These are phyloP conservation scores for Aspergillus texensis DNA, from an alignment of 2,329 filamentous ascomycete species.

Conservation along the genomic window DNA sequence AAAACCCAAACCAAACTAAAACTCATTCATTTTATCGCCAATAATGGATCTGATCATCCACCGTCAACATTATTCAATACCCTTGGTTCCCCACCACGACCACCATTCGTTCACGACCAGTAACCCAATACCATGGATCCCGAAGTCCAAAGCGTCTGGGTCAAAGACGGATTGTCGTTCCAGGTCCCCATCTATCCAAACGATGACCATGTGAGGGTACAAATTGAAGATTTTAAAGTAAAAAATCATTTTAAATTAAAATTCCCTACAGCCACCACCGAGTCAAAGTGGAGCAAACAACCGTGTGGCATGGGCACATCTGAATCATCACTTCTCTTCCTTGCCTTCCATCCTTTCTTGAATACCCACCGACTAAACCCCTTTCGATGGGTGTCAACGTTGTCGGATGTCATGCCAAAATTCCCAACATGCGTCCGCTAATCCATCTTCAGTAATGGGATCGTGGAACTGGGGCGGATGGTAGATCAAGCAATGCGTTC, in stretches of 20 bases:
- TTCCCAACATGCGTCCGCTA: slow-evolving; percentile 31
- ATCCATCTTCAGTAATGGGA: slow-evolving; percentile 22
- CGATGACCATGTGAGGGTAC: background rate
- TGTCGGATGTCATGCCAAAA: slow-evolving; percentile 37
- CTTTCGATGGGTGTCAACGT: slow-evolving; percentile 41
- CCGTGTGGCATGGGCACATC: slow-evolving; percentile 22
- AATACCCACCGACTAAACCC: slow-evolving; percentile 25
- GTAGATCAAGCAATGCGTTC: slow-evolving; percentile 33
- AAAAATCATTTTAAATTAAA: background rate
- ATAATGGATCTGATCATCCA: slow-evolving; percentile 23
- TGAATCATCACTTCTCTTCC: slow-evolving; percentile 21
- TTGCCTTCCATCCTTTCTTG: slow-evolving; percentile 18
- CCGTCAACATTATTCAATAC: slow-evolving; percentile 16
- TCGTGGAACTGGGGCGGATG: slow-evolving; percentile 41
- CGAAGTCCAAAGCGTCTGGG: slow-evolving; percentile 9
- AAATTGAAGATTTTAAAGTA: background rate
- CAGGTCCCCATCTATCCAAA: background rate
- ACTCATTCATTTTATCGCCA: slow-evolving; percentile 5
- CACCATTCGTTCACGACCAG: slow-evolving; percentile 1
- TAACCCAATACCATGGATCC: slow-evolving; percentile 8
- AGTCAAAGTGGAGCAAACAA: slow-evolving; percentile 15
- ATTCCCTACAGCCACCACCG: background rate
- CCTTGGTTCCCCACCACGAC: slow-evolving; percentile 1
- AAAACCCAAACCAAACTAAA: slow-evolving; percentile 3
- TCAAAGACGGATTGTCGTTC: slow-evolving; percentile 14